phyloP scores from a whole-genome alignment of 495 filamentous ascomycete genomes.

The Hypoxylon cercidicola region DNA sequence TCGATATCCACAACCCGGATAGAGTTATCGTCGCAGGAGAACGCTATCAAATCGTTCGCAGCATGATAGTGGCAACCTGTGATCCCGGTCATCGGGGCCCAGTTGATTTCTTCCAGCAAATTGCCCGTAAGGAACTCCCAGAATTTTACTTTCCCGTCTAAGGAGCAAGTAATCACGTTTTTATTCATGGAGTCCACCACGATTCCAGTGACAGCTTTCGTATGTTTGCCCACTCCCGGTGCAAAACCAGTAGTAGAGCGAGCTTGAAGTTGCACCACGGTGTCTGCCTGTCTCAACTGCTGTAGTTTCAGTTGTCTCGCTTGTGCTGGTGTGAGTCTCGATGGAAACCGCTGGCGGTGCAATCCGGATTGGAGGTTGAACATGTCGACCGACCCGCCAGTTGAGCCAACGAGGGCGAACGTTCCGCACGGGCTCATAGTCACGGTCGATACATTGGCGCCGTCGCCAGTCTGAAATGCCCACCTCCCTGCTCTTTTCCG shows the following conservation, averaged over 20 bases:
- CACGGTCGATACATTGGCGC: constrained; percentile 84
- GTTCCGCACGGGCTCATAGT: constrained; percentile 90
- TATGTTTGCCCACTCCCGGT: constrained; percentile 73
- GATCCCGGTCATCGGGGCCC: constrained; percentile 80
- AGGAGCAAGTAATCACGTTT: constrained; percentile 80
- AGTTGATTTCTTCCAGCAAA: constrained; percentile 83
- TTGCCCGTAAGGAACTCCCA: constrained; percentile 90
- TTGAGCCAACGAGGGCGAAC: constrained; percentile 91
- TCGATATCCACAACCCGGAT: constrained; percentile 91
- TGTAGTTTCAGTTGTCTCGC: constrained; percentile 69
- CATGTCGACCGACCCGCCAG: constrained; percentile 84
- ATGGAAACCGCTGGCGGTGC: constrained; percentile 85
- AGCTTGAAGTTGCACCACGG: constrained; percentile 58
- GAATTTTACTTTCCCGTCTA: constrained; percentile 97
- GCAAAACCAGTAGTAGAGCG: constrained; percentile 52
- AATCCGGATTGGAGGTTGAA: constrained; percentile 95
- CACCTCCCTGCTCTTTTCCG: constrained; percentile 91
- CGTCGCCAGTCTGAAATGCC: constrained; percentile 89
- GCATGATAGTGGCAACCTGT: constrained; percentile 82
- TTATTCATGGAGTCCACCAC: constrained; percentile 86
- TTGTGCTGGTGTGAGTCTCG: constrained; percentile 71
- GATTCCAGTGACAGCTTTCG: constrained; percentile 83
- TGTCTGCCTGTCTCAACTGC: constrained; percentile 58
- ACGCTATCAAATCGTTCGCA: constrained; percentile 84
- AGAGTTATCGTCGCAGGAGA: constrained; percentile 88